A percentile compares a stretch with the other conserved stretches of the same genome.
phyloP scores from a whole-genome alignment of 2,329 filamentous ascomycete genomes.

The Achaetomium macrosporum region DNA sequence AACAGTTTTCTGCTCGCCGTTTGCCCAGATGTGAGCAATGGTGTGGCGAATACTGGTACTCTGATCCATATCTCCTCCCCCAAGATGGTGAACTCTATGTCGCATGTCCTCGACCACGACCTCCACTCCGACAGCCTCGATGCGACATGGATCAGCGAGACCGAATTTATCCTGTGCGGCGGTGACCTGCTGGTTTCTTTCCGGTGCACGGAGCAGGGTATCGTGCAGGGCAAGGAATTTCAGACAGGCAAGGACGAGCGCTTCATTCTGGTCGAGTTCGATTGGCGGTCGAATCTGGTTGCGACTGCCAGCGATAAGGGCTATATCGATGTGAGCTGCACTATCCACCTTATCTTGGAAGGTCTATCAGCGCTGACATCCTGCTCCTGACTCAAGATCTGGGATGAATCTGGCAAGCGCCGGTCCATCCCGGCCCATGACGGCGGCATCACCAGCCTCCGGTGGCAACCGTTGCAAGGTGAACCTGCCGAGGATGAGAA shows the following conservation, averaged over 20 bases:
- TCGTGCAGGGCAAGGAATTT: conserved; percentile 44
- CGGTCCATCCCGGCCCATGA: conserved; percentile 54
- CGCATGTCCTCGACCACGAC: conserved; percentile 47
- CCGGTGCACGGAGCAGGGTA: conserved; percentile 40
- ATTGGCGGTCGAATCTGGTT: conserved; percentile 46
- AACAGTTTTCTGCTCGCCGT: conserved; percentile 52
- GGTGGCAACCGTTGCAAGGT: conserved; percentile 53
- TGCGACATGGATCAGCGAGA: conserved; percentile 53
- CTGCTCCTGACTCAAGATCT: conserved; percentile 39
- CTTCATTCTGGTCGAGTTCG: conserved; percentile 52
- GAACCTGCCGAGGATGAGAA: conserved; percentile 42
- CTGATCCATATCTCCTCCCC: conserved; percentile 52
- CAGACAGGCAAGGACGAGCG: conserved; percentile 48
- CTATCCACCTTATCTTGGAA: neutral
- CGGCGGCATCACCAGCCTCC: conserved; percentile 51
- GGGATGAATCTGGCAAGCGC: conserved; percentile 48
- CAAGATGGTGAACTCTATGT: conserved; percentile 38
- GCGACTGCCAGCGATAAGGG: conserved; percentile 58
- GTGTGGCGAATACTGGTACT: conserved; percentile 30
- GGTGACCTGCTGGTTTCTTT: conserved; percentile 49
- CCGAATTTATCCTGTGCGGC: conserved; percentile 54
- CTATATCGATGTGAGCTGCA: conserved; percentile 50
- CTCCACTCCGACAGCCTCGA: conserved; percentile 49
- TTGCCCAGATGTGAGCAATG: conserved; percentile 46
- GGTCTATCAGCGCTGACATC: neutral